These are phyloP conservation scores for Blastobotrys petasosporus DNA, from an alignment of 1,139 yeast genomes.

Conservation along the genomic window DNA sequence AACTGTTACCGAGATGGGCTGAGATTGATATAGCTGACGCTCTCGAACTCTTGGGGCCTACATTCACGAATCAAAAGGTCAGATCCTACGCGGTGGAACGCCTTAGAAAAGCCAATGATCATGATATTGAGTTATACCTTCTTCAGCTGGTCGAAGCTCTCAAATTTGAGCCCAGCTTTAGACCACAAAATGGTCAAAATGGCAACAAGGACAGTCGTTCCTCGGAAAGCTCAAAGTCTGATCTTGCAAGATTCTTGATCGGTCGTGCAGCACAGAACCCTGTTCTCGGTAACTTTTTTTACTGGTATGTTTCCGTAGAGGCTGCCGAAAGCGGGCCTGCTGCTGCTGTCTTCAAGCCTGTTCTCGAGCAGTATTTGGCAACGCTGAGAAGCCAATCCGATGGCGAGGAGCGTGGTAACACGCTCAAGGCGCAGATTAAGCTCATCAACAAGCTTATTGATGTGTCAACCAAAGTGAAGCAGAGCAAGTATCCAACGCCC, in stretches of 20 bases:
- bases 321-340: constrained; percentile 32
- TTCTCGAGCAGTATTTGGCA: constrained; percentile 30
- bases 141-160: constrained; percentile 91
- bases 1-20: constrained; percentile 53
- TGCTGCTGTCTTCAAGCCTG: constrained; percentile 25
- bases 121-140: constrained; percentile 72
- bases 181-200: neutral
- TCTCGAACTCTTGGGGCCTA: constrained; percentile 74
- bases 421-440: constrained; percentile 40
- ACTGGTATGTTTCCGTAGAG: constrained; percentile 90
- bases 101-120: constrained; percentile 68
- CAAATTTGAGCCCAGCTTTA: constrained; percentile 51
- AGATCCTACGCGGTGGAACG: constrained; percentile 86
- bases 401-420: constrained; percentile 27
- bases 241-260: constrained; percentile 73
- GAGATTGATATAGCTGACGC: constrained; percentile 91
- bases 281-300: constrained; percentile 71
- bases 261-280: constrained; percentile 63
- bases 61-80: constrained; percentile 50
- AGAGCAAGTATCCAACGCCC: constrained; percentile 50
- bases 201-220: constrained; percentile 11
- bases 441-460: constrained; percentile 40
- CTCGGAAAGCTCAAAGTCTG: constrained; percentile 33
- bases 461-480: constrained; percentile 41
- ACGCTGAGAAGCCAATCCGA: constrained; percentile 27